Conservation (phyloP, 768 basidiomycete species). For the Pisolithus albus region DNA sequence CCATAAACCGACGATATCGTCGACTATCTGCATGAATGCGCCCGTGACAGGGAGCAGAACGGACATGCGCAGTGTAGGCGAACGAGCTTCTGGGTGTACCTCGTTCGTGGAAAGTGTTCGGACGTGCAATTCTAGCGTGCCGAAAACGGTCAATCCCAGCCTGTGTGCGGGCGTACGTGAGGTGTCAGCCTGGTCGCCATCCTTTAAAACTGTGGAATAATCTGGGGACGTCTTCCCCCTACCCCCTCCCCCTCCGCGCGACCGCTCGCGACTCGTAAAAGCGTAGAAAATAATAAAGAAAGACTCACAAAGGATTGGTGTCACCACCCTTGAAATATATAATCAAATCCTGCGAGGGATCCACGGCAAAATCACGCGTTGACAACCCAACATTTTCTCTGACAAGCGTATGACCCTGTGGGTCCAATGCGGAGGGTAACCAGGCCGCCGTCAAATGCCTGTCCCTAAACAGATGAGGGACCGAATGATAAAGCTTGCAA, state of each 20-base stretch:
- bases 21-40: slow-evolving; percentile 44
- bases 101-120: slow-evolving; percentile 38
- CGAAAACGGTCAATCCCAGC: slow-evolving; percentile 5
- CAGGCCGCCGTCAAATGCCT: slow-evolving; percentile 19
- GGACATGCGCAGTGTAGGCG: slow-evolving; percentile 21
- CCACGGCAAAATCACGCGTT: slow-evolving; percentile 56
- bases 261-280: no score
- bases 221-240: no score
- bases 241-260: no score
- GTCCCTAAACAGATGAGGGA: slow-evolving; percentile 20
- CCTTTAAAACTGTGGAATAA: no score
- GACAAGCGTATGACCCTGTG: slow-evolving; percentile 9
- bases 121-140: slow-evolving; percentile 32
- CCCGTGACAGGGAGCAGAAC: slow-evolving; percentile 18
- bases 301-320: slow-evolving; percentile 10
- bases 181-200: not conserved
- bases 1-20: slow-evolving; percentile 48
- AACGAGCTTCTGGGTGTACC: slow-evolving; percentile 37
- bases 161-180: not conserved
- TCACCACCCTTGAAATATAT: slow-evolving; percentile 32
- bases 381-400: slow-evolving; percentile 33
- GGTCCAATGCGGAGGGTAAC: slow-evolving; percentile 12
- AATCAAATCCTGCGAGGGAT: slow-evolving; percentile 57
- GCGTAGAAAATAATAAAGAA: no score
- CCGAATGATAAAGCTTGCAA: slow-evolving; percentile 32